A percentile compares a stretch with the other conserved stretches of the same genome.
Conservation (phyloP, 257 asterid species). For the Striga asiatica region DNA sequence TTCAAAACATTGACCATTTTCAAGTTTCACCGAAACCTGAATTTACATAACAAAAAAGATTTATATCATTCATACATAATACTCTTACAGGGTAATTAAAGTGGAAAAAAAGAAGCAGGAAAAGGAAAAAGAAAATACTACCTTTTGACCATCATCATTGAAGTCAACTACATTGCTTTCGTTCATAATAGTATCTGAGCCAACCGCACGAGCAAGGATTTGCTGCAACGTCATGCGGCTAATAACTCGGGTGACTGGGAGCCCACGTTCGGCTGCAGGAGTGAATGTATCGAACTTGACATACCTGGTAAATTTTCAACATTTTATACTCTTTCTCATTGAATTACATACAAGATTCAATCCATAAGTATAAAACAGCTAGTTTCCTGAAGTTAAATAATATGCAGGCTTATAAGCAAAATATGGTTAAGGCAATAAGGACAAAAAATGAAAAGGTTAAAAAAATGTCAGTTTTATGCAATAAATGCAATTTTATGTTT, state of each 20-base stretch:
- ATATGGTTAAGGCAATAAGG: no score
- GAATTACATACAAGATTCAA: no score
- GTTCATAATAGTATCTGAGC: conserved; percentile 61
- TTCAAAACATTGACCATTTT: conserved; percentile 51
- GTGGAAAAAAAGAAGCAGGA: not conserved
- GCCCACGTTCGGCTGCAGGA: conserved; percentile 87
- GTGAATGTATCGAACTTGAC: conserved; percentile 94
- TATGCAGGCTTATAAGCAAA: no score
- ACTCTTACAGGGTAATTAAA: no score
- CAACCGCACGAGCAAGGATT: conserved; percentile 81
- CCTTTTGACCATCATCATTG: conserved; percentile 70
- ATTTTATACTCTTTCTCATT: not conserved
- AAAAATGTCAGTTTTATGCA: no score
- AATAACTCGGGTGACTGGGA: conserved; percentile 86
- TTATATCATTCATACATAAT: not conserved
- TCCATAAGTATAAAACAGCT: no score
- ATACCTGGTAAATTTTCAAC: conserved; percentile 40
- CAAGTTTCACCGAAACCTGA: conserved; percentile 73
- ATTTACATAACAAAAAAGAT: not conserved
- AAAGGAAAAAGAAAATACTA: not conserved
- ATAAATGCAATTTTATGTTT: not conserved
- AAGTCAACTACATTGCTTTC: conserved; percentile 76
- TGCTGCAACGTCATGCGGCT: conserved; percentile 90
- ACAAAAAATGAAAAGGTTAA: no score
- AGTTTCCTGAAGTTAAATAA: no score